These are phyloP conservation scores for Hydnum rufescens DNA, from an alignment of 768 basidiomycete genomes.

Conservation along the genomic window DNA sequence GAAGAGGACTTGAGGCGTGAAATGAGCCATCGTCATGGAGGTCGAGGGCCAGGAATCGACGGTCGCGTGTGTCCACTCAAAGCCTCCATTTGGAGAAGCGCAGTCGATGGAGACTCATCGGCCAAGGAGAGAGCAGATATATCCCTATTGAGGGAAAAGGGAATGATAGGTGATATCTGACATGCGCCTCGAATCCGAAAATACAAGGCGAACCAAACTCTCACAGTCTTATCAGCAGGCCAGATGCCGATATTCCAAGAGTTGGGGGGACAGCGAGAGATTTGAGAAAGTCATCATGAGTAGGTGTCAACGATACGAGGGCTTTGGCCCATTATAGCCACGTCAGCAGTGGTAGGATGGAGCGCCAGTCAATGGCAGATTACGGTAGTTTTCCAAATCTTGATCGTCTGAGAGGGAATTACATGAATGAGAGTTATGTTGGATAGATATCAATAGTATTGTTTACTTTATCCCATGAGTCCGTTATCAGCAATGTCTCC, in stretches of 20 bases:
- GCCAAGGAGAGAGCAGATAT: not conserved
- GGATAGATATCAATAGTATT: not conserved
- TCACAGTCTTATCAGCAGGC: conserved; percentile 75
- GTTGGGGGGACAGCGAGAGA: conserved; percentile 49
- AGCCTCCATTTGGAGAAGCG: conserved; percentile 29
- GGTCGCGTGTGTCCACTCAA: conserved; percentile 70
- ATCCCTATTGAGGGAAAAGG: conserved; percentile 10
- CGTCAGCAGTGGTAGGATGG: conserved; percentile 1
- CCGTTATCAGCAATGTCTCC: conserved; percentile 50
- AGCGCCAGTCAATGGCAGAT: too few relatives aligned
- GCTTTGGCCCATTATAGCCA: conserved; percentile 66
- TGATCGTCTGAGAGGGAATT: conserved; percentile 42
- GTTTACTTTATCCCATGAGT: conserved; percentile 78
- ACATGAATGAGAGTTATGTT: not conserved
- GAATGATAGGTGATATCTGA: not conserved
- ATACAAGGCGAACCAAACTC: conserved; percentile 48
- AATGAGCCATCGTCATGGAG: conserved; percentile 14
- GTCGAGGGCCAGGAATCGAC: conserved; percentile 55
- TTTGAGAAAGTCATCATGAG: conserved; percentile 87
- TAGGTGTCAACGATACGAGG: conserved; percentile 48
- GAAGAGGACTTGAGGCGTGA: conserved; percentile 10
- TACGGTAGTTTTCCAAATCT: conserved; percentile 68
- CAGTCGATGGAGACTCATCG: not conserved
- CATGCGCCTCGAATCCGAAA: conserved; percentile 11
- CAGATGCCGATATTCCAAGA: conserved; percentile 52